Percentiles rank a stretch among this genome's conserved stretches.
Evolutionary conservation across 2,329 filamentous ascomycete genomes (phyloP).

Genomic region (Calonectria hongkongensis): DNA sequence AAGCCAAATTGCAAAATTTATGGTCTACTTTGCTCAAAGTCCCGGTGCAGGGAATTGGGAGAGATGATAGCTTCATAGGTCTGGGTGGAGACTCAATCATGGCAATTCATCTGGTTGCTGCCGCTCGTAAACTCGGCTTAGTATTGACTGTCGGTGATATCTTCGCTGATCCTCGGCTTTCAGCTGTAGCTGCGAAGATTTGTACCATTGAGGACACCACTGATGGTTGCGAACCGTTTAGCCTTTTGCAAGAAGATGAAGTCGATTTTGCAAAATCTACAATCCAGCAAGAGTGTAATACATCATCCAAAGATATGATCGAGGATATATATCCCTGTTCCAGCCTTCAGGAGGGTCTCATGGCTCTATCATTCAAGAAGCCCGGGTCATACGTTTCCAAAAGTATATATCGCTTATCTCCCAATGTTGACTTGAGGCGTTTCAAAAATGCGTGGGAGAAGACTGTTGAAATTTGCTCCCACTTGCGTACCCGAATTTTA

Average conservation of each 20-base stretch:
- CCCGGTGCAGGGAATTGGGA: background rate
- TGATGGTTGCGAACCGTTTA: background rate
- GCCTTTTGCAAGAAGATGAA: background rate
- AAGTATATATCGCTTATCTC: background rate
- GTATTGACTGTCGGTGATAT: background rate
- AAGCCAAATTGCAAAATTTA: conserved; percentile 55
- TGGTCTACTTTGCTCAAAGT: conserved; percentile 55
- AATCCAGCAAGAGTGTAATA: background rate
- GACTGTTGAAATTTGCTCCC: background rate
- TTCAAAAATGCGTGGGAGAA: background rate
- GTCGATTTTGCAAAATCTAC: background rate
- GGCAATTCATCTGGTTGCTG: background rate
- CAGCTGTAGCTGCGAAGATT: background rate
- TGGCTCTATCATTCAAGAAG: background rate
- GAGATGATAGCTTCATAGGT: background rate
- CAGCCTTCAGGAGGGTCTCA: background rate
- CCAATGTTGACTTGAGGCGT: background rate
- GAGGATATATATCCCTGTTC: background rate
- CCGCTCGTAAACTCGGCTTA: background rate
- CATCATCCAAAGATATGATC: background rate
- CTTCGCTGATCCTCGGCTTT: background rate
- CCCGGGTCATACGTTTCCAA: background rate
- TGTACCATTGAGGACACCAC: background rate
- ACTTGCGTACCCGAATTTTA: too few relatives aligned
- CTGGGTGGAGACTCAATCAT: background rate